These are phyloP conservation scores for Apiotrichum porosum DNA, from an alignment of 1,284 basidiomycete genomes.

Conservation along the genomic window DNA sequence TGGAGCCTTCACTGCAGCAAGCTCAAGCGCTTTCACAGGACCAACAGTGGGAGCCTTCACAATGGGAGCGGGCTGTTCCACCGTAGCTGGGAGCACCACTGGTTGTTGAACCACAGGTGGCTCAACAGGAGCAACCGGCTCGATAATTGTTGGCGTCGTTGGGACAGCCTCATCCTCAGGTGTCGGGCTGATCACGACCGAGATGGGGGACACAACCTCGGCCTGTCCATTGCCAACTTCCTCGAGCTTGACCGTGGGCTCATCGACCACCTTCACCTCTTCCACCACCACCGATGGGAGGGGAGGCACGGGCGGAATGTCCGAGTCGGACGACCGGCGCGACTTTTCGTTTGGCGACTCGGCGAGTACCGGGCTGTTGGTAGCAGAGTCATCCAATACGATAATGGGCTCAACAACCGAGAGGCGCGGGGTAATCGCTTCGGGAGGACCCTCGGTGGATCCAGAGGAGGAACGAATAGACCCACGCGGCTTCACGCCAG, in stretches of 20 bases:
- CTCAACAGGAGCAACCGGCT: no score
- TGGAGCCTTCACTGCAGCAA: no score
- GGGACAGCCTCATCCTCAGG: neutral
- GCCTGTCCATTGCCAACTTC: no score
- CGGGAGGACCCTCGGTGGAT: conserved; percentile 30
- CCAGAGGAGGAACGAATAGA: conserved; percentile 26
- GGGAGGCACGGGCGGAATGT: neutral
- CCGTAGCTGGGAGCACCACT: no score
- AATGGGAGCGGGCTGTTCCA: no score
- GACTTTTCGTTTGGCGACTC: neutral
- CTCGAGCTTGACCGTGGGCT: no score
- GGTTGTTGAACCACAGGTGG: no score
- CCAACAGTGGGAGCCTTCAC: no score
- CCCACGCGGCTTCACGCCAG: conserved; percentile 12
- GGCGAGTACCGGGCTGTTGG: conserved; percentile 7
- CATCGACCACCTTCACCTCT: neutral
- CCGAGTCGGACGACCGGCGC: neutral
- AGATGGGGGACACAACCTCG: neutral
- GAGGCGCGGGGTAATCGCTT: conserved; percentile 27
- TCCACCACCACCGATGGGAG: neutral
- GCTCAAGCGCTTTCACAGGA: no score
- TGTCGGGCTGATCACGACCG: neutral
- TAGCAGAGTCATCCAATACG: conserved; percentile 18
- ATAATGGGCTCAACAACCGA: conserved; percentile 23
- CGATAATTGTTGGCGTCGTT: no score